Base-by-base conservation (phyloP, 1,284 basidiomycete species). In the Pyrrhoderma lamaoense region DNA sequence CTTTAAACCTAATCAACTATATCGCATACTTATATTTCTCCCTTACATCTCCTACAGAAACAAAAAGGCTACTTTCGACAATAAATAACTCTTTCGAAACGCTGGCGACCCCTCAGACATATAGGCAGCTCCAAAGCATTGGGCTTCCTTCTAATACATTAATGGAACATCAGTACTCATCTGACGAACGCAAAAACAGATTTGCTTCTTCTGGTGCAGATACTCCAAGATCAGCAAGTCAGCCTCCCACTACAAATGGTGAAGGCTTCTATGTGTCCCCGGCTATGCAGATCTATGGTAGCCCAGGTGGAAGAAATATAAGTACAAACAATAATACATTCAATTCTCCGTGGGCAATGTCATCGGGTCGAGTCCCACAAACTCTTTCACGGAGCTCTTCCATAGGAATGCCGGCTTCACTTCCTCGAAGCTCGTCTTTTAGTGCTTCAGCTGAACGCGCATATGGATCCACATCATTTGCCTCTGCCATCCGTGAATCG, bases 401-500 rank as follows among this genome's bases (percentile, higher is more conserved):
- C 37, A 49, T 56, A 13, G 54, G 54, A 9, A 51, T 52, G 9
- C 42, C 54, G n/a, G 40, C 53, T 3, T 50, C 55, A n/a, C 39
- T 53, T 34, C 39, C 48, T 39, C 52, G 81, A 51, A 80, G 75
- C 59, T 77, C 82, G 43, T 85, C 82, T 43, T 85, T 84, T 64
- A 82, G 80, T 38, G 58, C 63, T 42, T 62, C 64, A 34, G 60
- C 64, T 27, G 61, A 51, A 3, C 49, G 45, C 14, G 44, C 35
- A 16, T 21, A 19, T 22, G 63, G 68, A 54, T 74, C 78, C 56
- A 63, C 67, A 53, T 72, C 74, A 48, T 80, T 84, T 61, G 67
- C 74, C 22, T 77, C 78, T 38, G 71, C 75, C 35, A 80, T 85
- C 74, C 77, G 82, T 52, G 82, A 81, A 48, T 69, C 72, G 35